Evolutionary conservation across 345 rosid genomes (phyloP), one percentile per base, ranked within the genome.

Genomic region (Eutrema japonicum): DNA sequence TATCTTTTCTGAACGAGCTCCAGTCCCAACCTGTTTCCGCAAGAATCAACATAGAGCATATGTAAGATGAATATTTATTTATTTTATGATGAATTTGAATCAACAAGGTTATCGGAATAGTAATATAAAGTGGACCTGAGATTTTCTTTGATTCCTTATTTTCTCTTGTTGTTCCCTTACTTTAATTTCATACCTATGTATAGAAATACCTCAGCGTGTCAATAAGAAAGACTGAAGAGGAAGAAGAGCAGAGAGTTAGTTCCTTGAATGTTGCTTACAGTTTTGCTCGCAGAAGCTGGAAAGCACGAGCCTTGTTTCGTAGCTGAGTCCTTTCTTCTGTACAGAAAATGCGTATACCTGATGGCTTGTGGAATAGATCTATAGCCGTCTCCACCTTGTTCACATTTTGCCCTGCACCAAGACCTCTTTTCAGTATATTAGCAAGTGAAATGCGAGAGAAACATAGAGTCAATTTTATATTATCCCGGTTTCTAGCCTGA

Each of bases 331-430:
- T 89, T 77, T 95, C 96, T 79, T 91, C 99, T 8, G 96, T 89
- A 73, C 99, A 95, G 78, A 95, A 91, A 67, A 95, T 91, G 77
- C 97, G 93, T 55, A 95, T 92, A 71, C 99, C 97, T 1, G 93
- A 84, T 70, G 97, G 97, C 79, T 95, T 95, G 58, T 95, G 93
- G 79, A 92, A 40, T 74, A 95, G 89, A 87, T 95, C 96, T 77
- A 89, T 84, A 33, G 99, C 97, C 48, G 97, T 94, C 86, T 95
- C 99, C 61, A 95, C 99, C 84, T 91, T 91, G 86, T 88, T 95
- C 68, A 89, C 99, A 81, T 95, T 95, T 79, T 92, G 96, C 40
- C 97, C 99, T 94, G 96, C 76, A 83, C 37, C 57, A 52, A 66
- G 37, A 56, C 49, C 43, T 16, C 66, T 65, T 48, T 49, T 41